These are phyloP conservation scores for Erigeron canadensis DNA, from an alignment of 129 eudicot species.

Conservation along the genomic window DNA sequence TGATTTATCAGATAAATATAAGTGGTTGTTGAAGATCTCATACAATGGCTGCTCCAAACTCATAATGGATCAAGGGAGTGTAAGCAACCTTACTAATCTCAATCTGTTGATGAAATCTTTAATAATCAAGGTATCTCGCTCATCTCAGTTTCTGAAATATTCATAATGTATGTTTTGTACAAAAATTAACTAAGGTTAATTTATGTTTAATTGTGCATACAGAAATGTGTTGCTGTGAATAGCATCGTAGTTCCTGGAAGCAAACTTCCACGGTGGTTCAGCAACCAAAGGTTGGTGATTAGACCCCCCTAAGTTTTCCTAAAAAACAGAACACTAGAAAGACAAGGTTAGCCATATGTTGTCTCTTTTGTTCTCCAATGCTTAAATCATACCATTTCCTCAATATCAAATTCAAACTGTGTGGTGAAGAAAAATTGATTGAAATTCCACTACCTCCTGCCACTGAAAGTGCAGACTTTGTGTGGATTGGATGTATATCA, in stretches of 20 bases:
- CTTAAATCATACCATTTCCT: too few relatives aligned
- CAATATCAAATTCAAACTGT: background rate
- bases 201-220: too few relatives aligned
- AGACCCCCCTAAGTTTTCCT: background rate
- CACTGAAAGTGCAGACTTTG: accelerated
- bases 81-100: background rate
- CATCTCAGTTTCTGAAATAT: too few relatives aligned
- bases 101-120: background rate
- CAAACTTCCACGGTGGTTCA: background rate
- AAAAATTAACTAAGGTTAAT: too few relatives aligned
- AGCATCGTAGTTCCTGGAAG: background rate
- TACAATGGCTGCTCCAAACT: background rate
- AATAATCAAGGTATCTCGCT: too few relatives aligned
- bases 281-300: background rate
- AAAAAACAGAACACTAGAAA: background rate
- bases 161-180: too few relatives aligned
- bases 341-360: background rate
- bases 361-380: background rate
- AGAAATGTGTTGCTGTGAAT: constrained; percentile 3
- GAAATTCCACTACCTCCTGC: background rate
- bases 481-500: constrained; percentile 1
- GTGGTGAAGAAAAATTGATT: background rate
- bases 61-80: background rate
- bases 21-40: constrained; percentile 13
- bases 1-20: background rate